These are phyloP conservation scores for Leptodermis oblonga DNA, from an alignment of 257 asterid species.

Conservation along the genomic window DNA sequence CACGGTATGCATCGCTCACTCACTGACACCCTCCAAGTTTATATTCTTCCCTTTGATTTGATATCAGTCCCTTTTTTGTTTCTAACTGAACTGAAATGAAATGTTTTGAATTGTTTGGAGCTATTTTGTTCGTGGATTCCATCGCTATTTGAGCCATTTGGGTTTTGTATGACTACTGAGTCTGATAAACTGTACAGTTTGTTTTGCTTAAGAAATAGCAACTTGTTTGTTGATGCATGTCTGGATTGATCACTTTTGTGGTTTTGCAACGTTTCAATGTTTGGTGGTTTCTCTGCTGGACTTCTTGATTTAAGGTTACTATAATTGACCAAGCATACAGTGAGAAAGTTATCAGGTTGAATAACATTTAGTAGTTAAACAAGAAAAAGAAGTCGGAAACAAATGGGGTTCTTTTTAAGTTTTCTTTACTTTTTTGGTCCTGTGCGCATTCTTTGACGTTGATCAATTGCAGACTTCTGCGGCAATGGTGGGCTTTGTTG, in stretches of 20 bases:
- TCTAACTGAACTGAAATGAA: neutral
- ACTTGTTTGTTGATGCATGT: neutral
- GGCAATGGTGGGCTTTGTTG: slow-evolving; percentile 62
- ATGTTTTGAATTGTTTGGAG: neutral
- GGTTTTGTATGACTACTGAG: neutral
- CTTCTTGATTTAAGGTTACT: neutral
- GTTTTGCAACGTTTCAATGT: neutral
- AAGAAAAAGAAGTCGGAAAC: neutral
- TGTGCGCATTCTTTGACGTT: neutral
- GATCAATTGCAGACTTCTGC: slow-evolving; percentile 47
- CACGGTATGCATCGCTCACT: slow-evolving; percentile 61
- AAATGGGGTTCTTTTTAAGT: neutral
- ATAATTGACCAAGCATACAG: neutral
- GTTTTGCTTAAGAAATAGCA: neutral
- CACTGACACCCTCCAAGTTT: neutral
- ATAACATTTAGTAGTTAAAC: neutral
- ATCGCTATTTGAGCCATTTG: neutral
- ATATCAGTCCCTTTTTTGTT: neutral
- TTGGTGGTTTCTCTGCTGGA: neutral
- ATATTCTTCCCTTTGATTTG: neutral
- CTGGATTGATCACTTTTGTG: neutral
- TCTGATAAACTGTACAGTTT: neutral
- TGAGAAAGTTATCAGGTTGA: too few relatives aligned
- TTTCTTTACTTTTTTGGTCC: neutral
- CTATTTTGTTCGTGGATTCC: neutral